A percentile compares a stretch with the other conserved stretches of the same genome.
phyloP scores from a whole-genome alignment of 75 land plant genomes.

The Pinus tabuliformis region DNA sequence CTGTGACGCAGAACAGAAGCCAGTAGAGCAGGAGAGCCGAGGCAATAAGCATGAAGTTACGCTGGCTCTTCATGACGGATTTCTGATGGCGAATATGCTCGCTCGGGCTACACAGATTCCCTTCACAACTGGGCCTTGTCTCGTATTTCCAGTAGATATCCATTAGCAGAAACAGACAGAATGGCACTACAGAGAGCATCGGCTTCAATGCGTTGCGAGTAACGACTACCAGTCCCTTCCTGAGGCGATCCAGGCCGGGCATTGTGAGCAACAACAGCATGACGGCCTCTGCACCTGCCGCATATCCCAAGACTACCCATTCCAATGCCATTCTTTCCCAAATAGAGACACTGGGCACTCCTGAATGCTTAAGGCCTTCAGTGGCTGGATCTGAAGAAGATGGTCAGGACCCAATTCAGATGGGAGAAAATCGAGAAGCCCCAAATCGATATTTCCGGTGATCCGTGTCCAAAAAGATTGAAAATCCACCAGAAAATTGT shows the following conservation, averaged over 20 bases:
- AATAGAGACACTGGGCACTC: too few relatives aligned
- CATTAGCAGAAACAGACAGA: slow-evolving; percentile 78
- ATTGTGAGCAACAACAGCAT: slow-evolving; percentile 76
- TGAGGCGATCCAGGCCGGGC: slow-evolving; percentile 72
- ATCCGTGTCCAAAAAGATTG: too few relatives aligned
- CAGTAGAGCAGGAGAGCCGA: slow-evolving; percentile 73
- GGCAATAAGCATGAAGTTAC: slow-evolving; percentile 68
- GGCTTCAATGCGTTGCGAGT: slow-evolving; percentile 82
- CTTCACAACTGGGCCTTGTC: slow-evolving; percentile 54
- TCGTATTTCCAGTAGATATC: slow-evolving; percentile 99
- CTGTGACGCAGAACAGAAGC: slow-evolving; percentile 67
- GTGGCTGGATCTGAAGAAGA: too few relatives aligned
- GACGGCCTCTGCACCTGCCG: slow-evolving; percentile 81
- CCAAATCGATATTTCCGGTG: too few relatives aligned
- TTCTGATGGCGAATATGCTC: slow-evolving; percentile 72
- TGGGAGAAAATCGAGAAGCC: too few relatives aligned
- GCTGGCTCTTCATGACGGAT: slow-evolving; percentile 76
- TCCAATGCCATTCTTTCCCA: slow-evolving; percentile 66
- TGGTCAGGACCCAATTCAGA: too few relatives aligned
- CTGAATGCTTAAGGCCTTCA: too few relatives aligned
- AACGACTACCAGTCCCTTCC: slow-evolving; percentile 77
- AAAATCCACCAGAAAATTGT: too few relatives aligned
- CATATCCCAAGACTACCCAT: slow-evolving; percentile 79
- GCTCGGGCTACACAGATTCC: slow-evolving; percentile 34
- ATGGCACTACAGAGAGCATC: slow-evolving; percentile 73